A percentile compares a stretch with the other conserved stretches of the same genome.
Evolutionary conservation across 108 stramenopile genomes (phyloP).

Genomic region (Nitzschia sp.): DNA sequence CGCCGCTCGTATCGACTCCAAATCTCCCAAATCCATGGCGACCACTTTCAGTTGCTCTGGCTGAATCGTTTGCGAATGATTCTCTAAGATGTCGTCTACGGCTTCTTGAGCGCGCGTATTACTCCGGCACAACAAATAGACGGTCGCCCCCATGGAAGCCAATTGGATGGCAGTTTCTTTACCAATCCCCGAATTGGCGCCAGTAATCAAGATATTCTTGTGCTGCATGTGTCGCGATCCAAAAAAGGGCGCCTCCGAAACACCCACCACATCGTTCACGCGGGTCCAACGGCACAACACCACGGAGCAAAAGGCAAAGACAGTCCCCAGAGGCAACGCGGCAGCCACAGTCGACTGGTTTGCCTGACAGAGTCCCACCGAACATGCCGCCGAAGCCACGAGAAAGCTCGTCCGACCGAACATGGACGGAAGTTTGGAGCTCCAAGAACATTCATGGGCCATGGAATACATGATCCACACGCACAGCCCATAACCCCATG

Average conservation of each 20-base stretch:
- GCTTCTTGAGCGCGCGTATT: conserved; percentile 50
- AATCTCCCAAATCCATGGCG: conserved; percentile 57
- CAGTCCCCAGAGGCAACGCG: background rate
- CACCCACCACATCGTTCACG: conserved; percentile 23
- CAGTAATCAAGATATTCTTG: conserved; percentile 69
- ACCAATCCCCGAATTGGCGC: conserved; percentile 84
- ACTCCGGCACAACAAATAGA: conserved; percentile 77
- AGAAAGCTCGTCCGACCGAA: background rate
- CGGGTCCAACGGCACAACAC: conserved; percentile 20
- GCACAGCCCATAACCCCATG: conserved; percentile 7
- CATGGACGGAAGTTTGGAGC: background rate
- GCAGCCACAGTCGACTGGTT: background rate
- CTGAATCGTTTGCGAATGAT: conserved; percentile 4
- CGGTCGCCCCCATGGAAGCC: conserved; percentile 62
- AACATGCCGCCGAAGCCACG: conserved; percentile 3
- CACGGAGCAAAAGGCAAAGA: background rate
- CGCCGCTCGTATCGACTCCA: conserved; percentile 53
- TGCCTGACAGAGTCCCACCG: background rate
- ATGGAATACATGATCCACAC: conserved; percentile 23
- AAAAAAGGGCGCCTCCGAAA: conserved; percentile 12
- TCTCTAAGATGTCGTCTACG: conserved; percentile 37
- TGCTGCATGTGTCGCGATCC: background rate
- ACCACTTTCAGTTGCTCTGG: conserved; percentile 41
- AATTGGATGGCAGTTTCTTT: conserved; percentile 80
- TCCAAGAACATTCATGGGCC: conserved; percentile 26